A percentile compares a stretch with the other conserved stretches of the same genome.
These are phyloP conservation scores for Apiotrichum brassicae DNA, from an alignment of 1,284 basidiomycete genomes.

Conservation along the genomic window DNA sequence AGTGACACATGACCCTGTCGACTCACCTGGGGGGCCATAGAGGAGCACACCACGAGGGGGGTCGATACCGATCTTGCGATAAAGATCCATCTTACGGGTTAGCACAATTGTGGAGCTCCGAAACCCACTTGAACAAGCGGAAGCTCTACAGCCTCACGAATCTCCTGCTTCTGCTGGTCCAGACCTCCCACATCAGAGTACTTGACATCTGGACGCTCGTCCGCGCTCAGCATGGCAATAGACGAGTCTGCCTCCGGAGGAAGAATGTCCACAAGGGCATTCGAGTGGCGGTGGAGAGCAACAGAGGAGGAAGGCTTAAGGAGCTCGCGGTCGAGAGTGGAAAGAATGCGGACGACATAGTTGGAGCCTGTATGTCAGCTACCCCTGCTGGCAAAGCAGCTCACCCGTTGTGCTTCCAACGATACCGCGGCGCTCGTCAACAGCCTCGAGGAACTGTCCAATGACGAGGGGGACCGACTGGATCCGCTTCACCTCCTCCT, in stretches of 20 bases:
- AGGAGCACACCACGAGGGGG: conserved; percentile 89
- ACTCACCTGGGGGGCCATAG: conserved; percentile 82
- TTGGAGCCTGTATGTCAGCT: conserved; percentile 61
- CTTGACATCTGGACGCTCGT: conserved; percentile 87
- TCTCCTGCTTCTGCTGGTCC: conserved; percentile 98
- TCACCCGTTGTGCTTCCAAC: conserved; percentile 88
- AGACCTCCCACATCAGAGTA: conserved; percentile 93
- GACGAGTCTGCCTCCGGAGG: conserved; percentile 98
- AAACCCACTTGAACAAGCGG: conserved; percentile 68
- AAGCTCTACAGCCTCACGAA: conserved; percentile 95
- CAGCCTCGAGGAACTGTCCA: conserved; percentile 97
- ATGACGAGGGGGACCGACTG: conserved; percentile 99
- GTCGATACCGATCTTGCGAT: conserved; percentile 99
- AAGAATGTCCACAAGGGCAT: conserved; percentile 95
- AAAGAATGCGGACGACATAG: conserved; percentile 96
- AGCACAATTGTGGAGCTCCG: too few species aligned
- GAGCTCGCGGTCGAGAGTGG: conserved; percentile 93
- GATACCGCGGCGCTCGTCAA: conserved; percentile 95
- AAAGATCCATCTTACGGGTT: conserved; percentile 73
- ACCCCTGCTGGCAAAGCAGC: conserved; percentile 3
- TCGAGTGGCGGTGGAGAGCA: conserved; percentile 96
- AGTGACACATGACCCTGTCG: not conserved
- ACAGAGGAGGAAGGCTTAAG: conserved; percentile 96
- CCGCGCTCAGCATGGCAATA: conserved; percentile 85
- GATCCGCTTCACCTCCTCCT: conserved; percentile 99